Percentiles rank a stretch among this genome's conserved stretches.
Conservation (phyloP, 1,139 yeast genomes). For the Sugiyamaella neomexicana region DNA sequence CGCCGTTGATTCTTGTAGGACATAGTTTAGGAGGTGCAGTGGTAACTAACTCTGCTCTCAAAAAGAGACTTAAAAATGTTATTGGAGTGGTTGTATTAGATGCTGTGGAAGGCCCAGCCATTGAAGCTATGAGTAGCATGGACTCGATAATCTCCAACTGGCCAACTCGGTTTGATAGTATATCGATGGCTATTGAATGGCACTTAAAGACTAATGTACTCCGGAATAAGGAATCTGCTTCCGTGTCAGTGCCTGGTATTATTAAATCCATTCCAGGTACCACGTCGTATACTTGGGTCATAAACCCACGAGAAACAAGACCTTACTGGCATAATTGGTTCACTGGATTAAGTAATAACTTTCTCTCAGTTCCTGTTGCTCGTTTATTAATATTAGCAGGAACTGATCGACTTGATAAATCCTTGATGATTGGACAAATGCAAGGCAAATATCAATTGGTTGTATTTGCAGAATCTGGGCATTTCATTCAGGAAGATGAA, state of each 20-base stretch:
- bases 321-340: slow-evolving; percentile 88
- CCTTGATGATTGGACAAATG: slow-evolving; percentile 92
- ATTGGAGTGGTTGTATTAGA: slow-evolving; percentile 77
- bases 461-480: slow-evolving; percentile 82
- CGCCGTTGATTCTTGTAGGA: slow-evolving; percentile 62
- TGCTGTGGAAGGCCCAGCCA: slow-evolving; percentile 92
- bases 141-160: slow-evolving; percentile 58
- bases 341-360: slow-evolving; percentile 60
- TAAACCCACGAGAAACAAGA: slow-evolving; percentile 60
- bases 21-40: slow-evolving; percentile 94
- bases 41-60: slow-evolving; percentile 53
- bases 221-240: slow-evolving; percentile 61
- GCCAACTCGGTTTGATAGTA: slow-evolving; percentile 57
- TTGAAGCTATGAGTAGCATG: slow-evolving; percentile 67
- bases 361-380: slow-evolving; percentile 57
- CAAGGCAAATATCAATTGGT: slow-evolving; percentile 85
- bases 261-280: slow-evolving; percentile 14
- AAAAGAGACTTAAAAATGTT: slow-evolving; percentile 21
- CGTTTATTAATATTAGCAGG: slow-evolving; percentile 84
- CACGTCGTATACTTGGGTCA: slow-evolving; percentile 51
- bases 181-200: slow-evolving; percentile 77
- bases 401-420: slow-evolving; percentile 82
- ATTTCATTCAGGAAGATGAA: slow-evolving; percentile 87
- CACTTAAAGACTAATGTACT: slow-evolving; percentile 57
- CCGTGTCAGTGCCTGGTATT: slow-evolving; percentile 69